phyloP scores from a whole-genome alignment of 140 eudicot species.

The Eryngium alpinum region DNA sequence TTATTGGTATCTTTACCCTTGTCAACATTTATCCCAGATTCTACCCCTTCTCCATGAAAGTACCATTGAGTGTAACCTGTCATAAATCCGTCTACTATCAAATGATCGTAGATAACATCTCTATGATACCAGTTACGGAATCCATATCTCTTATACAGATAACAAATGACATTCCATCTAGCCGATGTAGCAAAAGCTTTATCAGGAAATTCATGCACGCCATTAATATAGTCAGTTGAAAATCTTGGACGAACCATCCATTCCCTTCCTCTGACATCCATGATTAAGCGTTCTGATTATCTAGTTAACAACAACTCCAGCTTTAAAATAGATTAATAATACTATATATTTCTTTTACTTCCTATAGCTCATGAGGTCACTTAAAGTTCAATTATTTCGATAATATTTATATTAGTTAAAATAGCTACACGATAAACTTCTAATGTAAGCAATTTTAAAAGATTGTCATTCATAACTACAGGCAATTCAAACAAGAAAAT shows the following conservation, averaged over 20 bases:
- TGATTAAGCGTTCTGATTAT: not conserved
- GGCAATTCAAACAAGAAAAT: too few species aligned
- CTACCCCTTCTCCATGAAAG: not conserved
- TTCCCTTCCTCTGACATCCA: not conserved
- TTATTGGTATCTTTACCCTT: not conserved
- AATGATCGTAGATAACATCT: not conserved
- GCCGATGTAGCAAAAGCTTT: not conserved
- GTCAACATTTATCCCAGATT: not conserved
- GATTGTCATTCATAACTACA: too few species aligned
- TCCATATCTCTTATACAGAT: not conserved
- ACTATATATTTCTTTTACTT: too few species aligned
- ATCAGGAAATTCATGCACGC: not conserved
- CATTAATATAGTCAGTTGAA: not conserved
- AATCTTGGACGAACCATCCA: not conserved
- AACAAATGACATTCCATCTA: not conserved
- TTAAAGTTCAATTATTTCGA: too few species aligned
- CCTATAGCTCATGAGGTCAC: too few species aligned
- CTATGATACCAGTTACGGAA: not conserved
- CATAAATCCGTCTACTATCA: not conserved
- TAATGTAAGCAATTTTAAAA: too few species aligned
- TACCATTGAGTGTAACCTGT: not conserved
- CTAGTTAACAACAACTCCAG: too few species aligned
- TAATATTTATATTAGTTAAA: too few species aligned
- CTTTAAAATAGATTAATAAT: too few species aligned
- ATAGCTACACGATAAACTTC: too few species aligned